These are phyloP conservation scores for Phytophthora macrochlamydospora DNA, from an alignment of 352 stramenopile species.

Conservation along the genomic window DNA sequence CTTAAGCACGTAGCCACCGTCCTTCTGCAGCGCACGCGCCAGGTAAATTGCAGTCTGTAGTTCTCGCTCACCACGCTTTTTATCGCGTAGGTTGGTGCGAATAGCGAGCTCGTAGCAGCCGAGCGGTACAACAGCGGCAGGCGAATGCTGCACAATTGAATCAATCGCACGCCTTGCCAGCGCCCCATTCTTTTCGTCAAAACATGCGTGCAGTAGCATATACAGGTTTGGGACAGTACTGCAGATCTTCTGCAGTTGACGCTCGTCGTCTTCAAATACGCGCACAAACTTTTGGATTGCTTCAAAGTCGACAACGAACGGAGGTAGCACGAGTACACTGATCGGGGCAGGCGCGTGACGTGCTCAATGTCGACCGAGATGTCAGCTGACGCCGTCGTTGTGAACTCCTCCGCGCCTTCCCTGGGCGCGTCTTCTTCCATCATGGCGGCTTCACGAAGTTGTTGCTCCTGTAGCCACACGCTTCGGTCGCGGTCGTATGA, in stretches of 20 bases:
- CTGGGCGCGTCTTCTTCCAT: neutral
- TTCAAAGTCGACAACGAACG: constrained; percentile 30
- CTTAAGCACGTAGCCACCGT: constrained; percentile 51
- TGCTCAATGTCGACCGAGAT: constrained; percentile 9
- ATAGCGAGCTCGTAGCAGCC: constrained; percentile 45
- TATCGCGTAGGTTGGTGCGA: constrained; percentile 35
- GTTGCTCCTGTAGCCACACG: constrained; percentile 39
- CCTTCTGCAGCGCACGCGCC: constrained; percentile 28
- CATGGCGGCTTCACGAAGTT: constrained; percentile 23
- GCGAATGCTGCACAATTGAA: constrained; percentile 24
- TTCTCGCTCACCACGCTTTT: constrained; percentile 28
- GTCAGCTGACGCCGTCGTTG: neutral
- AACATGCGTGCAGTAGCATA: constrained; percentile 37
- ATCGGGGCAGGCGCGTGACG: constrained; percentile 20
- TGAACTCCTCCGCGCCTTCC: neutral
- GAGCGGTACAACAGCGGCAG: constrained; percentile 34
- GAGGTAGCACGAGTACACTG: constrained; percentile 36
- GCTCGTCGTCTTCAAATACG: constrained; percentile 31
- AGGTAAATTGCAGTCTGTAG: constrained; percentile 47
- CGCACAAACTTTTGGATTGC: constrained; percentile 36
- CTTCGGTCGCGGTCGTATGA: constrained; percentile 36
- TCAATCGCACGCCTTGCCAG: constrained; percentile 40
- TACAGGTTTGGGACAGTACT: constrained; percentile 30
- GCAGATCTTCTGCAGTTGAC: constrained; percentile 30
- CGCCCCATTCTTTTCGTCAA: constrained; percentile 35